Conservation (phyloP, 805 yeast species). For the Yarrowia divulgata region DNA sequence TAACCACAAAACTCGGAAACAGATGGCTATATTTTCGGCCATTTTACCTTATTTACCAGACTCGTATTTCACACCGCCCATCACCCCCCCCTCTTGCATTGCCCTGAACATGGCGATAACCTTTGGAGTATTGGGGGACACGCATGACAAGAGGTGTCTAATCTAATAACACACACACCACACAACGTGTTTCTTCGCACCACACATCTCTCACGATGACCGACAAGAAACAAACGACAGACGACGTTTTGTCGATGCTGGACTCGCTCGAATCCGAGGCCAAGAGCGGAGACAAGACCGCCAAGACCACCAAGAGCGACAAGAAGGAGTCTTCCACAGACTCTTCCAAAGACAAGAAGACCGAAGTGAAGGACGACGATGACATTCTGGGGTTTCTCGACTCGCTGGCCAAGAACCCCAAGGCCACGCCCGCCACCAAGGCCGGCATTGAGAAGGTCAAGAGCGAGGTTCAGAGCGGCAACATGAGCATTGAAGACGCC, state of each 20-base stretch:
- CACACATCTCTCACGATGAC: constrained; percentile 10
- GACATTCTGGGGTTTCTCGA: constrained; percentile 55
- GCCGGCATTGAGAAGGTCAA: constrained; percentile 26
- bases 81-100: not conserved
- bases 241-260: constrained; percentile 54
- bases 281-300: constrained; percentile 41
- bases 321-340: constrained; percentile 43
- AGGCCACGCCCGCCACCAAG: constrained; percentile 35
- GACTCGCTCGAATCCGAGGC: constrained; percentile 50
- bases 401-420: constrained; percentile 49
- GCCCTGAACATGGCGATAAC: constrained; percentile 20
- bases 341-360: constrained; percentile 2
- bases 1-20: too few species aligned
- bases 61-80: too few species aligned
- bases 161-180: not conserved
- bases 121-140: constrained; percentile 27
- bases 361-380: constrained; percentile 46
- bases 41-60: too few species aligned
- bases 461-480: constrained; percentile 36
- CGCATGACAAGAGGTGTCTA: constrained; percentile 13
- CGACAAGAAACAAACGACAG: constrained; percentile 44
- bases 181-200: not conserved
- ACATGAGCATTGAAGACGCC: constrained; percentile 20
- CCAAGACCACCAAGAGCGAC: constrained; percentile 35
- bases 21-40: too few species aligned